These are phyloP conservation scores for Leersia perrieri DNA, from an alignment of 176 grass and related monocot genomes.

Conservation along the genomic window DNA sequence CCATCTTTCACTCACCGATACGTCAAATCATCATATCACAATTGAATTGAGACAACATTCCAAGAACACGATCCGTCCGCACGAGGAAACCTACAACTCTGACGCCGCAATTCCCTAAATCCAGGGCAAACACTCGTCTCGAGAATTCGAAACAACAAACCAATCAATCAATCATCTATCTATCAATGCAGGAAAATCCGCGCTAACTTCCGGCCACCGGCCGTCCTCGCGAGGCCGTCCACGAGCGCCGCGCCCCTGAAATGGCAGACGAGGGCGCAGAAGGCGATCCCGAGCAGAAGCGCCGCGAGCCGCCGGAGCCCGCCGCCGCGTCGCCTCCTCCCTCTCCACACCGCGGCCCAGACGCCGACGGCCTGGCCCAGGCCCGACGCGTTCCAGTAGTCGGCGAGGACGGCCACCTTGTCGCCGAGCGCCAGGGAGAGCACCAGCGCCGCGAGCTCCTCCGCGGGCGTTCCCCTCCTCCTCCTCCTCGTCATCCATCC, in stretches of 20 bases:
- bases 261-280: conserved; percentile 38
- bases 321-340: background rate
- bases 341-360: conserved; percentile 30
- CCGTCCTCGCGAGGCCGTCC: conserved; percentile 16
- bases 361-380: conserved; percentile 44
- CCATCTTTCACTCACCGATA: background rate
- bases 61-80: background rate
- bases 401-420: conserved; percentile 9
- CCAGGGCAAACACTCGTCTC: background rate
- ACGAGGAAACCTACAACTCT: background rate
- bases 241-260: conserved; percentile 23
- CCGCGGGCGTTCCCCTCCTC: conserved; percentile 4
- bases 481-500: conserved; percentile 18
- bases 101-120: background rate
- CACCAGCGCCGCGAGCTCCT: conserved; percentile 10
- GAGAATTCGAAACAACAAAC: conserved; percentile 11
- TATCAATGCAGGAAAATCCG: conserved; percentile 39
- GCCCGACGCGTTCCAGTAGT: conserved; percentile 30
- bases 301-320: conserved; percentile 37
- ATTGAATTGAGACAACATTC: background rate
- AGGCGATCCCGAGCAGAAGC: conserved; percentile 38
- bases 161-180: conserved; percentile 23
- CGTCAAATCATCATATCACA: background rate
- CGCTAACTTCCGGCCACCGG: conserved; percentile 24
- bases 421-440: conserved; percentile 39